Evolutionary conservation across 176 grass and related monocot genomes (phyloP), one percentile per base, ranked within the genome.

Genomic region (Musa beccarii): DNA sequence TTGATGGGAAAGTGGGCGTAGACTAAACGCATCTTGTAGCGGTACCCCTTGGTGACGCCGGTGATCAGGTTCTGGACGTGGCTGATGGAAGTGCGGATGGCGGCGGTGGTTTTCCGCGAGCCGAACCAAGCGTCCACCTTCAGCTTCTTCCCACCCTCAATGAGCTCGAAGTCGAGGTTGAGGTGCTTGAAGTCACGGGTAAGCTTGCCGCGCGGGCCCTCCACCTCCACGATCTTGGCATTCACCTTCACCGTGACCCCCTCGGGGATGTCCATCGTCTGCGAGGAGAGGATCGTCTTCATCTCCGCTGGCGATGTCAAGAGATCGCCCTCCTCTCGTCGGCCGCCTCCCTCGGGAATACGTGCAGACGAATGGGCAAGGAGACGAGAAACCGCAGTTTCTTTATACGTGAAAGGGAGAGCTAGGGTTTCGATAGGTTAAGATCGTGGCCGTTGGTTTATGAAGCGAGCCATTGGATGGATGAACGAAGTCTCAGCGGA

Each of bases 1-100:
- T 97, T 97, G 81, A 97, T 97, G 69, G 93, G 93, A 21, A 97
- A 97, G 68, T 97, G 93, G 1, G 90, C 90, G 16, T 93, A 97
- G 1, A 97, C 93, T 8, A 97, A 92, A 0, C 93, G 81, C 87
- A 97, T 97, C 82, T 90, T 93, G 81, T 97, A 93, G 70, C 87
- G 87, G 83, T 85, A 93, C 0, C 93, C 93, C 83, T 90, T 97
- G 74, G 83, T 90, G 57, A 97, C 90, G 0, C 90, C 93, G 3
- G 81, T 93, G 51, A 97, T 97, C 71, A 93, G 82, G 75, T 97
- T 97, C 86, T 93, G 82, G 57, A 97, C 84, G 86, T 97, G 90
- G 68, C 90, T 93, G 87, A 97, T 92, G 71, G 93, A 85, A 23
- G 90, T 97, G 70, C 90, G 90, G 84, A 97, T 90, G 66, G 93